Evolutionary conservation across 305 asterid genomes (phyloP), one percentile per base, ranked within the genome.

Genomic region (Solanum hybrid): DNA sequence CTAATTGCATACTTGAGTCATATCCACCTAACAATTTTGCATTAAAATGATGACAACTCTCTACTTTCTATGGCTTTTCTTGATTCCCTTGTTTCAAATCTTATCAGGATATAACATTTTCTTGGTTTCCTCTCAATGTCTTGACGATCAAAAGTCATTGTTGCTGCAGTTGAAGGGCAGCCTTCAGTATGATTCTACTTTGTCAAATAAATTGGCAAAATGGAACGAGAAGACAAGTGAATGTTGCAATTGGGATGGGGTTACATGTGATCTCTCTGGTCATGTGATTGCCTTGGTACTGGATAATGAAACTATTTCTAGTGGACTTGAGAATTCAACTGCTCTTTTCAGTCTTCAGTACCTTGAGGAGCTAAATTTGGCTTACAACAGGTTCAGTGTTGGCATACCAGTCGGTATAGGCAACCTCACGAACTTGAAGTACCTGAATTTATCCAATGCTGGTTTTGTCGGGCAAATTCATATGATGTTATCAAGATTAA

Each of bases 381-480:
- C 97, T 42, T 42, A 31, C 89, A 96, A 96, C 94, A 31, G 0
- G 80, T 95, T 96, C 93, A 34, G 16, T 12, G 22, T 10, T 37
- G 88, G 46, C 16, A 92, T 96, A 88, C 98, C 99, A 34, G 90
- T 2, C 32, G 93, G 94, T 14, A 69, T 96, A 72, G 87, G 20
- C 26, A 92, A 91, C 79, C 91, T 94, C n/a, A 90, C 92, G 1
- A 92, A 89, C 79, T 91, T 96, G 92, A 79, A 34, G 6, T 89
- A 92, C 85, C 92, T 96, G 89, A 95, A 96, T 85, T n/a, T 96
- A 90, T 95, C 99, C 0, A 46, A 88, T 79, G 93, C 97, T 6
- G 95, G 95, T 69, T 95, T 96, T 36, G 87, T 24, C 0, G 96
- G 97, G 2, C 97, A 96, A 79, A 78, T 96, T 64, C 96, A 96